A percentile compares a stretch with the other conserved stretches of the same genome.
phyloP scores from a whole-genome alignment of 495 filamentous ascomycete genomes.

The Penicillium ochrochloron region DNA sequence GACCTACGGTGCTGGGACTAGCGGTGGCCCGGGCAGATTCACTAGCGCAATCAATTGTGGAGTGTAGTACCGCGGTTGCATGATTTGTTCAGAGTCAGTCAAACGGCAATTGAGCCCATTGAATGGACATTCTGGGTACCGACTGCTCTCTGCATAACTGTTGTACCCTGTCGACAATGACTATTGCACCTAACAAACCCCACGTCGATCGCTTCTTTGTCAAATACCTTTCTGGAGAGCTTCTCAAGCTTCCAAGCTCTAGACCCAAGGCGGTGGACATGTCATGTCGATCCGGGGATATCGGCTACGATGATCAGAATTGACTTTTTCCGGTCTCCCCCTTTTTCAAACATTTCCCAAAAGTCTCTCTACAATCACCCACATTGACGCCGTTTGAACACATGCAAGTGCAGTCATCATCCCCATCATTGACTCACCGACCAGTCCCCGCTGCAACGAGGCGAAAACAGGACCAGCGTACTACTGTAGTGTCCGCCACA shows the following conservation, averaged over 20 bases:
- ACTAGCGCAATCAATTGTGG: not conserved
- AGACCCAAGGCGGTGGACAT: constrained; percentile 10
- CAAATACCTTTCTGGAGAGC: not conserved
- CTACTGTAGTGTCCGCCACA: constrained; percentile 7
- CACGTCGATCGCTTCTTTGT: not conserved
- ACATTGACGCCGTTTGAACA: not conserved
- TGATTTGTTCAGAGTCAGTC: not conserved
- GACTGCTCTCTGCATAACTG: not conserved
- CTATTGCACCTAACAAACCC: not conserved
- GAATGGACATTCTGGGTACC: not conserved
- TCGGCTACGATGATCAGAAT: constrained; percentile 6
- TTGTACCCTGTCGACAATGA: not conserved
- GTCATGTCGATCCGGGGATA: constrained; percentile 31
- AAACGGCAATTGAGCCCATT: not conserved
- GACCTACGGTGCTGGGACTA: not conserved
- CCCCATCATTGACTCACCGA: not conserved
- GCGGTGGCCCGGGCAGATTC: constrained; percentile 6
- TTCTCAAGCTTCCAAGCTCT: not conserved
- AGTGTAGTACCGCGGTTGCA: constrained; percentile 2
- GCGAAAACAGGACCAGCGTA: constrained; percentile 1
- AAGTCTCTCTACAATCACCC: not conserved
- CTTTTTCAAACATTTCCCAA: not conserved
- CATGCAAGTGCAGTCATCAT: not conserved
- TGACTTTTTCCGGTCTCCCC: not conserved
- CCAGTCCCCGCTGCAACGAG: constrained; percentile 15